Percentiles rank a stretch among this genome's conserved stretches.
phyloP scores from a whole-genome alignment of 345 rosid genomes.

The Xanthoceras sorbifolium region DNA sequence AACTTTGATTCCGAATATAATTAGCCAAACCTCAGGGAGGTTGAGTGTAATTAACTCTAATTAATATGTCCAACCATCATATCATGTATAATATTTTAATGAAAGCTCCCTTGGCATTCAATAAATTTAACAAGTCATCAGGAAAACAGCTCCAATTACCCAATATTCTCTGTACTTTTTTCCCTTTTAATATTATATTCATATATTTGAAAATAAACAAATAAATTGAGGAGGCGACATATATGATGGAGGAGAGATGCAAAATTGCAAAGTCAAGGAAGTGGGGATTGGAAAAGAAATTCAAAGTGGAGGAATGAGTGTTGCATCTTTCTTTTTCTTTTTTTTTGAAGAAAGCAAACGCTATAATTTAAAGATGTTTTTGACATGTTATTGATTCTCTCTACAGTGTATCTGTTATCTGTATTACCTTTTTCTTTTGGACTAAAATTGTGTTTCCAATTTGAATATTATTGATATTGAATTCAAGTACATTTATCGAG shows the following conservation, averaged over 20 bases:
- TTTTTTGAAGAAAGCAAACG: conserved; percentile 27
- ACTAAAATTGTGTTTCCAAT: background rate
- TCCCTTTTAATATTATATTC: background rate
- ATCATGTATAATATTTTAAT: background rate
- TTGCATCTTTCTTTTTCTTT: background rate
- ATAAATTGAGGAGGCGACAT: background rate
- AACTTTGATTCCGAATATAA: too few relatives aligned
- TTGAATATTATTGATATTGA: background rate
- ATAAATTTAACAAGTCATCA: background rate
- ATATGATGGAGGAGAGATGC: conserved; percentile 18
- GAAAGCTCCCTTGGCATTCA: background rate
- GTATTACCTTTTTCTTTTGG: background rate
- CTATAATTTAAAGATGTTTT: conserved; percentile 11
- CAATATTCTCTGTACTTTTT: background rate
- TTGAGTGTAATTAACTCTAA: too few relatives aligned
- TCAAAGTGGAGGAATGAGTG: conserved; percentile 33
- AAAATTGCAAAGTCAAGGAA: conserved; percentile 33
- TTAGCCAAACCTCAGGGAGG: too few relatives aligned
- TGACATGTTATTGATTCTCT: background rate
- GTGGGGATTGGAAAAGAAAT: conserved; percentile 22
- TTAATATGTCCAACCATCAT: too few relatives aligned
- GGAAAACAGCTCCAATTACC: background rate
- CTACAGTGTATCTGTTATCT: background rate
- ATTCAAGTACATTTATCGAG: too few relatives aligned
- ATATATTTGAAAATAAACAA: background rate